Conservation (phyloP, 2,329 filamentous ascomycete genomes). For the Gaeumannomyces tritici region DNA sequence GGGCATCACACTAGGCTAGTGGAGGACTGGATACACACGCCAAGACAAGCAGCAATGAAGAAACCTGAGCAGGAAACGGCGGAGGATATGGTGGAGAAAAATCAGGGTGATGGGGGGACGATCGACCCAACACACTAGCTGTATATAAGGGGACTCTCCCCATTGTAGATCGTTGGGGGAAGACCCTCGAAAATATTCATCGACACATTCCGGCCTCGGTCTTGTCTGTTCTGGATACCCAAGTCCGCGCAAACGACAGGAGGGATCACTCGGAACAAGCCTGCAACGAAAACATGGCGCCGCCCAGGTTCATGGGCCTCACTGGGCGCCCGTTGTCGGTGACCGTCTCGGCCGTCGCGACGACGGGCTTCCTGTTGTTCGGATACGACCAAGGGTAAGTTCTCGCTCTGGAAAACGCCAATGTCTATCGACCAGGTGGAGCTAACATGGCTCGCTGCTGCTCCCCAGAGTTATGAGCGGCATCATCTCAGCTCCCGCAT, state of each 20-base stretch:
- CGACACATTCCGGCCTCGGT: neutral
- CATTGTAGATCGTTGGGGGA: neutral
- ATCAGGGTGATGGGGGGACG: neutral
- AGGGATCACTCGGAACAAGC: neutral
- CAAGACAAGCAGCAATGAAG: neutral
- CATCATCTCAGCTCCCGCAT: slow-evolving; percentile 39
- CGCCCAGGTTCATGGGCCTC: slow-evolving; percentile 47
- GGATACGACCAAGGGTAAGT: slow-evolving; percentile 42
- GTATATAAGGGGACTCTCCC: neutral
- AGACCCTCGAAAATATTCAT: neutral
- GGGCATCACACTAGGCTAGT: neutral
- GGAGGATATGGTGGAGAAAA: neutral
- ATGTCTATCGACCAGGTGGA: neutral
- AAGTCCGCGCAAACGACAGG: neutral
- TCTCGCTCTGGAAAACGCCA: neutral
- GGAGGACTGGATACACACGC: neutral
- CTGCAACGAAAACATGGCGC: slow-evolving; percentile 30
- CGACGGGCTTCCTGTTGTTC: slow-evolving; percentile 53
- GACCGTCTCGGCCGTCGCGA: slow-evolving; percentile 52
- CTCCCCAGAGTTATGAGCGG: slow-evolving; percentile 32
- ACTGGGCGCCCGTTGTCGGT: slow-evolving; percentile 46
- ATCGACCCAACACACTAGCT: neutral
- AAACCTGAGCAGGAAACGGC: neutral
- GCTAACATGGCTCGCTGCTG: neutral
- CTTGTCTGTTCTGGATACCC: neutral